Evolutionary conservation across 2,329 filamentous ascomycete genomes (phyloP).

Genomic region (Leptodontidium sp.): DNA sequence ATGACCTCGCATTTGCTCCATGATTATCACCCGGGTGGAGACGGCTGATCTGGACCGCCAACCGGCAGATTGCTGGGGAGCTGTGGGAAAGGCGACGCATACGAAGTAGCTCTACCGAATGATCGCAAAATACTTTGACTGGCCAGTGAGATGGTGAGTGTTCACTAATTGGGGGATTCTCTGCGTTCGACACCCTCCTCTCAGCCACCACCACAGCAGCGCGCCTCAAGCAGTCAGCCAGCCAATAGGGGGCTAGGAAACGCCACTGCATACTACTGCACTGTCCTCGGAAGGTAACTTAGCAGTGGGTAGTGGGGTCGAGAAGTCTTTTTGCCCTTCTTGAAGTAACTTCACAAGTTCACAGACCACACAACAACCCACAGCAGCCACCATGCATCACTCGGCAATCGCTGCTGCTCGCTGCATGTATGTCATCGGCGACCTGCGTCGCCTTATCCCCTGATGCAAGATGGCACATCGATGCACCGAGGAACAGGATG

Average conservation of each 20-base stretch:
- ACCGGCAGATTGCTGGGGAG: background rate
- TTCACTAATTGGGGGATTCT: no score
- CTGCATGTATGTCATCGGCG: slow-evolving; percentile 5
- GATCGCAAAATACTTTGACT: background rate
- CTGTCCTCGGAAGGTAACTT: no score
- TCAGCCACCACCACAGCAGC: slow-evolving; percentile 16
- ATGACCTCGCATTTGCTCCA: no score
- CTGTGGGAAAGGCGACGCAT: background rate
- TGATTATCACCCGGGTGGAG: no score
- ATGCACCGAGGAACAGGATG: slow-evolving; percentile 38
- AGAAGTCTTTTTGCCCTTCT: background rate
- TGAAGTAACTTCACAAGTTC: background rate
- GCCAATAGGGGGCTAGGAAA: slow-evolving; percentile 6
- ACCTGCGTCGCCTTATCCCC: background rate
- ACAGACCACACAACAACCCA: background rate
- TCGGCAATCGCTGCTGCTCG: background rate
- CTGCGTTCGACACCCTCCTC: background rate
- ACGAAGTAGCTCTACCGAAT: background rate
- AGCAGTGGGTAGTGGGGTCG: background rate
- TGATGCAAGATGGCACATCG: no score
- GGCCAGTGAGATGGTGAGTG: background rate
- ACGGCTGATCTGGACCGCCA: no score
- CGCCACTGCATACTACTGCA: background rate
- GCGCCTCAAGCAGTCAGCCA: slow-evolving; percentile 12
- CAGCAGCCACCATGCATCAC: background rate